phyloP scores from a whole-genome alignment of 768 basidiomycete species.

The Lyophyllum atratum region DNA sequence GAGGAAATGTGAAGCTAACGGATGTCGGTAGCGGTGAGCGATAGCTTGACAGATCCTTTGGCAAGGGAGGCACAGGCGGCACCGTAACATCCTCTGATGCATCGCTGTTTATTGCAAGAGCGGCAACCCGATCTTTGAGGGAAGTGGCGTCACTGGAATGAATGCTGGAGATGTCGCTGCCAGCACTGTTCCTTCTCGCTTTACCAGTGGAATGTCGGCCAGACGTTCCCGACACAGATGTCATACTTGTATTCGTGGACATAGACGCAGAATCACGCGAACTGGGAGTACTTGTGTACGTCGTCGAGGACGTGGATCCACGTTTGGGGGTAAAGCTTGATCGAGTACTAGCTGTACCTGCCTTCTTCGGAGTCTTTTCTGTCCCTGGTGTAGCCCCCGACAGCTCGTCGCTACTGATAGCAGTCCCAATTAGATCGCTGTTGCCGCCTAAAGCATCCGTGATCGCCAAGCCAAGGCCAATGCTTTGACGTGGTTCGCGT shows the following conservation, averaged over 20 bases:
- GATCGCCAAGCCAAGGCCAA: conserved; percentile 35
- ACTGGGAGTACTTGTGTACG: conserved; percentile 77
- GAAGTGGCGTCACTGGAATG: conserved; percentile 68
- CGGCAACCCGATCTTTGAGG: conserved; percentile 69
- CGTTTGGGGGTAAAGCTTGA: conserved; percentile 85
- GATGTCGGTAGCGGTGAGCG: conserved; percentile 69
- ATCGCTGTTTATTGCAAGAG: conserved; percentile 61
- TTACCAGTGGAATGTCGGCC: conserved; percentile 73
- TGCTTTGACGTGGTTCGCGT: conserved; percentile 41
- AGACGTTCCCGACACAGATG: conserved; percentile 73
- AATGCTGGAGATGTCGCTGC: conserved; percentile 81
- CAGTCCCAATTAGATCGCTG: conserved; percentile 42
- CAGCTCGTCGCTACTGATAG: conserved; percentile 63
- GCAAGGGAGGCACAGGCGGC: conserved; percentile 92
- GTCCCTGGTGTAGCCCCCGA: conserved; percentile 38
- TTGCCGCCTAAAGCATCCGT: conserved; percentile 37
- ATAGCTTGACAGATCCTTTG: conserved; percentile 84
- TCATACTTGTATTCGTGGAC: conserved; percentile 75
- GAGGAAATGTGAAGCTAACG: conserved; percentile 52
- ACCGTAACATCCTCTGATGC: conserved; percentile 63
- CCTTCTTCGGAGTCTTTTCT: conserved; percentile 74
- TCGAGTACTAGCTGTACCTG: conserved; percentile 54
- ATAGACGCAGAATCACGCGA: conserved; percentile 87
- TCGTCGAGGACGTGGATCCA: conserved; percentile 88
- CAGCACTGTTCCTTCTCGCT: conserved; percentile 76